These are phyloP conservation scores for Silene coronaria DNA, from an alignment of 179 eudicot species.

Conservation along the genomic window DNA sequence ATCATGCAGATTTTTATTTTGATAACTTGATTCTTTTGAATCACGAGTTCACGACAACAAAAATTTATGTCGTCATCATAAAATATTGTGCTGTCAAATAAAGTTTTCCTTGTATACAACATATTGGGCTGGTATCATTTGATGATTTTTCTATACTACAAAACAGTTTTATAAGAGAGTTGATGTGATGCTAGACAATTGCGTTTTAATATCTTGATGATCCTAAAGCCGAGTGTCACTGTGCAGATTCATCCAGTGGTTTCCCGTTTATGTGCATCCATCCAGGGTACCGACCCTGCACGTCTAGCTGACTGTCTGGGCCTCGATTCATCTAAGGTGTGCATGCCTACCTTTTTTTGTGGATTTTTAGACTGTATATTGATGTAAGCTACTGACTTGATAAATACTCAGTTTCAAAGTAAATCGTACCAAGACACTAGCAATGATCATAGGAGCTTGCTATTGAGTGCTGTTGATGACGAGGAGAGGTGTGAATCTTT, in stretches of 20 bases:
- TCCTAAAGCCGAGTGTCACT: conserved; percentile 6
- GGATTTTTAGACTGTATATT: conserved; percentile 1
- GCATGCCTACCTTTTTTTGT: background rate
- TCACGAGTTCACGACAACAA: background rate
- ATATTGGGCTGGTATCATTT: background rate
- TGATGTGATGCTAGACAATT: background rate
- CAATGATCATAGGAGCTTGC: conserved; percentile 51
- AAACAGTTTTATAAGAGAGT: background rate
- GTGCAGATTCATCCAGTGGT: conserved; percentile 95
- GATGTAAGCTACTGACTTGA: conserved; percentile 22
- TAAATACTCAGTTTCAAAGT: conserved; percentile 60
- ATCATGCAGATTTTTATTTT: background rate
- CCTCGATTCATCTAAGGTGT: conserved; percentile 85
- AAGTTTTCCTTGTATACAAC: background rate
- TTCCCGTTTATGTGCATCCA: conserved; percentile 93
- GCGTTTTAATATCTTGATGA: conserved; percentile 10
- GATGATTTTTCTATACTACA: background rate
- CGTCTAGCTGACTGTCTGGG: conserved; percentile 93
- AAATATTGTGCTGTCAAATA: background rate
- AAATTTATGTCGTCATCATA: background rate
- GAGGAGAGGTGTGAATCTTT: conserved; percentile 65
- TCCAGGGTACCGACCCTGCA: conserved; percentile 95
- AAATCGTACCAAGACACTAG: conserved; percentile 46
- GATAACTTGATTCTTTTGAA: background rate
- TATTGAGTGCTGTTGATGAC: conserved; percentile 52